Conservation (phyloP, 257 asterid genomes). For the Gynochthodes officinalis region DNA sequence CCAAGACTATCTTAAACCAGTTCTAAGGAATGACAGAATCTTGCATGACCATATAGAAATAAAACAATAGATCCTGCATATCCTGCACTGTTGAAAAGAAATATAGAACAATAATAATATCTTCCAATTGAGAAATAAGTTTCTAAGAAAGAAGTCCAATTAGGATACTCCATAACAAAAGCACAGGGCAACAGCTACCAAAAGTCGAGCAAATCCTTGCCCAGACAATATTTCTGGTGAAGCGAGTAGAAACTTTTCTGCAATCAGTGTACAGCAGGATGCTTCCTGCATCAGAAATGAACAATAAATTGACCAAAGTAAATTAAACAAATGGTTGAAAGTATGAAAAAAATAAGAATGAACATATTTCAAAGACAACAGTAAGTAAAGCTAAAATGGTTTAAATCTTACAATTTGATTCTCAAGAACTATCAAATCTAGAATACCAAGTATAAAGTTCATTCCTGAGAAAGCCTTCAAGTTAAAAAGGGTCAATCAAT, state of each 20-base stretch:
- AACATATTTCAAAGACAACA: background rate
- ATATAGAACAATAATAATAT: background rate
- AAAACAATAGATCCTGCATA: background rate
- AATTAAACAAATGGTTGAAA: background rate
- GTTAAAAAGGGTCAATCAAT: background rate
- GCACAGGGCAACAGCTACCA: slow-evolving; percentile 38
- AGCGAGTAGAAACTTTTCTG: slow-evolving; percentile 51
- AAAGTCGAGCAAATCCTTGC: slow-evolving; percentile 74
- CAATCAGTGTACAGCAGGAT: slow-evolving; percentile 67
- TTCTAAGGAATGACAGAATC: background rate
- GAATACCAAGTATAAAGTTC: background rate
- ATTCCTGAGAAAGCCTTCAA: background rate
- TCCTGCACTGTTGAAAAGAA: background rate
- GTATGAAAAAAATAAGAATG: slow-evolving; percentile 1
- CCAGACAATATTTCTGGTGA: slow-evolving; percentile 73
- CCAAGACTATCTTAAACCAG: background rate
- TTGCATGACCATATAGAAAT: background rate
- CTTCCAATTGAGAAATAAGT: no score
- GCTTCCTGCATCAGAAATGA: slow-evolving; percentile 49
- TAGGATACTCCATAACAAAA: background rate
- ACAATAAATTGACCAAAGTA: background rate
- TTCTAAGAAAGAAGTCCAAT: background rate
- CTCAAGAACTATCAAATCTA: background rate
- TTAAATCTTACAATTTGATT: no score
- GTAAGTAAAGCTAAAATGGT: background rate